These are phyloP conservation scores for Vanderwaltozyma verrucispora DNA, from an alignment of 805 yeast genomes.

Conservation along the genomic window DNA sequence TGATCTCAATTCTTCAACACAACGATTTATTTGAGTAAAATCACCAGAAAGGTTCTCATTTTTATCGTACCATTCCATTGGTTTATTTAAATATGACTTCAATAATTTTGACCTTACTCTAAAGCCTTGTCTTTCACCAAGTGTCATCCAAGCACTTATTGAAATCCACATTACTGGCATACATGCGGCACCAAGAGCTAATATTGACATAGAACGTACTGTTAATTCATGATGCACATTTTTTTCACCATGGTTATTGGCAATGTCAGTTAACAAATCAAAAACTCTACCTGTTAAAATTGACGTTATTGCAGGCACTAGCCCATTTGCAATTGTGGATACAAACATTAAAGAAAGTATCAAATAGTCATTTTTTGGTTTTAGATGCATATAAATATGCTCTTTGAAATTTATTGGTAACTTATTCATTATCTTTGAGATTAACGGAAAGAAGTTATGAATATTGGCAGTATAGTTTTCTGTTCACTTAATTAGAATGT, in stretches of 20 bases:
- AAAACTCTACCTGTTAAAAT: conserved; percentile 61
- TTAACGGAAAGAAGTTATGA: too few species aligned
- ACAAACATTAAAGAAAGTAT: conserved; percentile 23
- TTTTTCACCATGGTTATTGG: conserved; percentile 13
- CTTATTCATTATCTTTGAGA: background rate
- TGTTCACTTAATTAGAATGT: too few species aligned
- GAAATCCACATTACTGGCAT: conserved; percentile 42
- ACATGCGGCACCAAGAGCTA: conserved; percentile 38
- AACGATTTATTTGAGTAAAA: conserved; percentile 53
- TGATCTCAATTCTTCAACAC: conserved; percentile 61
- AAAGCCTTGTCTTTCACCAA: conserved; percentile 63
- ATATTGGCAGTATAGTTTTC: too few species aligned
- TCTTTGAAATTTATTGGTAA: background rate
- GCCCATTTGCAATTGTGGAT: conserved; percentile 41
- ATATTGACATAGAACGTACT: conserved; percentile 32
- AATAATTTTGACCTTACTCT: conserved; percentile 43
- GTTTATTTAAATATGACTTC: conserved; percentile 33
- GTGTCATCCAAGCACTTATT: conserved; percentile 48
- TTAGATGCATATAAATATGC: conserved; percentile 18
- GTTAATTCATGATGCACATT: conserved; percentile 25
- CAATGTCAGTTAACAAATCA: conserved; percentile 28
- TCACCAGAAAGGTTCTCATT: conserved; percentile 50
- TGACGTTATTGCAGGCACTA: conserved; percentile 51
- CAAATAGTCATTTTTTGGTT: conserved; percentile 15
- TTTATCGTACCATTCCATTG: conserved; percentile 54